These are phyloP conservation scores for Alternaria consortialis DNA, from an alignment of 2,329 filamentous ascomycete species.

Conservation along the genomic window DNA sequence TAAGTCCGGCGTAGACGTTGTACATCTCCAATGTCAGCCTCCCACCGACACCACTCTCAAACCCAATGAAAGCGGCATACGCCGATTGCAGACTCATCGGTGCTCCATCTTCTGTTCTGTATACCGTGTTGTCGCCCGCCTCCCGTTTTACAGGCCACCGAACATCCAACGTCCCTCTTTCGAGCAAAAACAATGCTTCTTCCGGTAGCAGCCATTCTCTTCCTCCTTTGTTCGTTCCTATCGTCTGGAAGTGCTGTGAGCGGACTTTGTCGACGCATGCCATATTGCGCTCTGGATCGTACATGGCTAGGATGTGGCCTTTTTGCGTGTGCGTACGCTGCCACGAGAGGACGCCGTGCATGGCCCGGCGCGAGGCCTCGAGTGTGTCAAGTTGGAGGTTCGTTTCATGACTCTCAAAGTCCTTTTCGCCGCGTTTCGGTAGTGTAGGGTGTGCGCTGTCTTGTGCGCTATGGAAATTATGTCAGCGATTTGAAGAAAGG, in stretches of 20 bases:
- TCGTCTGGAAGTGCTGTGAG: slow-evolving; percentile 76
- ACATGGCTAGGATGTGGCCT: slow-evolving; percentile 74
- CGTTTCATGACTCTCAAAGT: slow-evolving; percentile 94
- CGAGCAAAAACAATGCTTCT: slow-evolving; percentile 87
- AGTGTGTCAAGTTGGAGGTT: slow-evolving; percentile 79
- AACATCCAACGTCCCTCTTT: slow-evolving; percentile 86
- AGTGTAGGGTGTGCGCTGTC: slow-evolving; percentile 61
- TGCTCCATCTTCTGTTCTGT: slow-evolving; percentile 65
- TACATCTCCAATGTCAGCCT: slow-evolving; percentile 78
- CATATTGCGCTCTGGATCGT: slow-evolving; percentile 70
- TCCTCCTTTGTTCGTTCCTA: slow-evolving; percentile 66
- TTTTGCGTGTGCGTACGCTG: slow-evolving; percentile 77
- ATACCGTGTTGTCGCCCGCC: slow-evolving; percentile 36
- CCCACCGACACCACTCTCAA: slow-evolving; percentile 62
- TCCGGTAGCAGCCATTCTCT: slow-evolving; percentile 88
- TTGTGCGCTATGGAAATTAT: slow-evolving; percentile 25
- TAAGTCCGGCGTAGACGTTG: slow-evolving; percentile 86
- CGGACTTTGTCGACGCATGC: slow-evolving; percentile 74
- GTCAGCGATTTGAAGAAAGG: slow-evolving; percentile 8
- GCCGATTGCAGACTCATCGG: slow-evolving; percentile 91
- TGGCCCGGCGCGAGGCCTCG: slow-evolving; percentile 81
- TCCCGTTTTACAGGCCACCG: slow-evolving; percentile 72
- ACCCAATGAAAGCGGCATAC: slow-evolving; percentile 83
- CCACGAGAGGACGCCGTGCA: slow-evolving; percentile 85
- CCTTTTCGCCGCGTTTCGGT: slow-evolving; percentile 93